Conservation (phyloP, 371 early-diverging fungal genomes). For the Batkoa obscura region DNA sequence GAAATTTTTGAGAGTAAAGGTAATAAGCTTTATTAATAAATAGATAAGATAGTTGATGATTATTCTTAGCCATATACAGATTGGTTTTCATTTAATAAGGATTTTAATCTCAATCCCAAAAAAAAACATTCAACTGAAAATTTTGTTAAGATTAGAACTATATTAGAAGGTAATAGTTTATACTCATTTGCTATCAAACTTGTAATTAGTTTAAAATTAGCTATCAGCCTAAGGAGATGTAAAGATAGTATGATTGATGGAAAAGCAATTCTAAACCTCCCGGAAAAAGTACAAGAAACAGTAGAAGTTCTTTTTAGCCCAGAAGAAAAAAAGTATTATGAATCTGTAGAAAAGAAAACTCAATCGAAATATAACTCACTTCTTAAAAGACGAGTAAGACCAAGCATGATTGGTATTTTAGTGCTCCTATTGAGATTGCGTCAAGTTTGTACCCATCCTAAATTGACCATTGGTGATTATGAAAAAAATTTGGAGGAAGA, state of each 20-base stretch:
- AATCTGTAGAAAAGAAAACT: neutral
- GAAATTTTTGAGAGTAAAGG: constrained; percentile 46
- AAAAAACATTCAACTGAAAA: too few relatives aligned
- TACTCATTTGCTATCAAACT: too few relatives aligned
- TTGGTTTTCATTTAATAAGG: constrained; percentile 20
- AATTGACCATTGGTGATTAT: too few relatives aligned
- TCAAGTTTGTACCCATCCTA: constrained; percentile 1
- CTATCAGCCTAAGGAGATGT: constrained; percentile 11
- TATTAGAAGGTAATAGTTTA: too few relatives aligned
- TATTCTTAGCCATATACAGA: neutral
- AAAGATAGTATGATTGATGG: constrained; percentile 15
- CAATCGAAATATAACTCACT: neutral
- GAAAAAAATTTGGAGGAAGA: too few relatives aligned
- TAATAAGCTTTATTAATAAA: neutral
- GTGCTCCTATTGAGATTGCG: neutral
- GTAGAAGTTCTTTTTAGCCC: neutral
- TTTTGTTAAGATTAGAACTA: too few relatives aligned
- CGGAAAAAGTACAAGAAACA: neutral
- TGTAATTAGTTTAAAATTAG: neutral
- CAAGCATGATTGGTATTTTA: neutral
- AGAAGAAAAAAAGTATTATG: neutral
- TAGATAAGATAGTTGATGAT: neutral
- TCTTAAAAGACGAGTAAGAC: neutral
- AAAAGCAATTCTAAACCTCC: constrained; percentile 12
- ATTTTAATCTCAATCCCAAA: too few relatives aligned